Base-by-base conservation (phyloP, 2,329 filamentous ascomycete genomes). In the Aspergillus tamarii region DNA sequence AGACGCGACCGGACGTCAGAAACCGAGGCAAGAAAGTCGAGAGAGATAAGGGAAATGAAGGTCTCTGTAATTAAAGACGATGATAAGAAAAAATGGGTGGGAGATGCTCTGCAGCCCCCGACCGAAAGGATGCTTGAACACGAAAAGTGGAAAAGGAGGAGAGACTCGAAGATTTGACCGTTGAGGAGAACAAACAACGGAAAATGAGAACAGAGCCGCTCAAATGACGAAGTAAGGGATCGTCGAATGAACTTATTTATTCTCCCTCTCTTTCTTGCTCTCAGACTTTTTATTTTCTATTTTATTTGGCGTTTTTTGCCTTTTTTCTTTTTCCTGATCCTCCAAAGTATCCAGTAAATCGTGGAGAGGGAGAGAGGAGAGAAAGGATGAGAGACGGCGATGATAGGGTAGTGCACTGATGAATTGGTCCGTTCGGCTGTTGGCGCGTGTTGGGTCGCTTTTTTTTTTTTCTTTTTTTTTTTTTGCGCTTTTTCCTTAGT, bases 51-150 rank as follows among this genome's bases (percentile, higher is more conserved):
- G 61, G 34, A 60, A 63, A 63, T 60, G 67, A 58, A 58, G 50
- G 60, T 58, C 58, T 62, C 57, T 61, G 56, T 30, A 46, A 67
- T 69, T 68, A 64, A 68, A 63, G 67, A 68, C 58, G 67, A 64
- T 62, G 62, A 59, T 61, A 65, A 26, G n/a, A 26, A 26, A 60
- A 59, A 60, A 65, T 56, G 59, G 46, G 60, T 62, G 66, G 71
- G 75, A 72, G 69, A 74, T 78, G 76, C 76, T 74, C 76, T 77
- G 76, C 76, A 78, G 71, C 69, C 71, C 73, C 75, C 69, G 69
- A 62, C 61, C 54, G 67, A 67, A 69, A 68, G 60, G 61, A 64
- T 63, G 61, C 57, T 68, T 61, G 66, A 41, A 71, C 64, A 64
- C 70, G 66, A 65, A 54, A 63, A 62, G 60, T 36, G 34, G 65